phyloP scores from a whole-genome alignment of 495 filamentous ascomycete species.

The Xylaria intraflava region DNA sequence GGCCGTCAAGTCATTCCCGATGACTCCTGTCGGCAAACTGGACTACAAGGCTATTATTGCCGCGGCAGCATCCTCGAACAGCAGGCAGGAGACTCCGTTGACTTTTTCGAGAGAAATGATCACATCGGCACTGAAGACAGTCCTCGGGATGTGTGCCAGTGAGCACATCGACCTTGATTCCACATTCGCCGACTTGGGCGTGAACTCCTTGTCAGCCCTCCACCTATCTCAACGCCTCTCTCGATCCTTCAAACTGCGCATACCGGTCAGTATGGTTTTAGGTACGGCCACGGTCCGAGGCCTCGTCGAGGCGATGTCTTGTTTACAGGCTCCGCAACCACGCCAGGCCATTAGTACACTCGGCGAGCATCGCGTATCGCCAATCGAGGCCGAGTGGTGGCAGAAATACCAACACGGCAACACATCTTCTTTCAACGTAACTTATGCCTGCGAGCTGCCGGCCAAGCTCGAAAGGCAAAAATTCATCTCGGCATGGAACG shows the following conservation, averaged over 20 bases:
- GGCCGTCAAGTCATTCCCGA: no score
- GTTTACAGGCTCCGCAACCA: no score
- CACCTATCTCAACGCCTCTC: neutral
- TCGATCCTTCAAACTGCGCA: neutral
- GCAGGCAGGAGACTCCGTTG: neutral
- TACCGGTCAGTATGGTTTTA: neutral
- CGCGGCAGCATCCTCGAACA: neutral
- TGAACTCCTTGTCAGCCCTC: neutral
- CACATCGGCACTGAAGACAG: neutral
- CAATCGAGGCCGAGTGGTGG: constrained; percentile 4
- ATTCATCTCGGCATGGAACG: neutral
- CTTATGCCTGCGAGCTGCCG: neutral
- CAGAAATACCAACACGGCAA: neutral
- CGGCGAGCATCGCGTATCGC: neutral
- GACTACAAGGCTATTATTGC: neutral
- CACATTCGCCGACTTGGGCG: neutral
- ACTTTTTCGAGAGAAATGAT: neutral
- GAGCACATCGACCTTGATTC: neutral
- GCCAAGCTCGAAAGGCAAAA: neutral
- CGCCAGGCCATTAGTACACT: no score
- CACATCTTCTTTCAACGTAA: constrained; percentile 5
- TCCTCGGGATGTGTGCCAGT: neutral
- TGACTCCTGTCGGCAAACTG: no score
- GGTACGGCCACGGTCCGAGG: neutral
- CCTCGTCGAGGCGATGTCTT: no score